Conservation (phyloP, 305 asterid species). For the Galium porrigens region DNA sequence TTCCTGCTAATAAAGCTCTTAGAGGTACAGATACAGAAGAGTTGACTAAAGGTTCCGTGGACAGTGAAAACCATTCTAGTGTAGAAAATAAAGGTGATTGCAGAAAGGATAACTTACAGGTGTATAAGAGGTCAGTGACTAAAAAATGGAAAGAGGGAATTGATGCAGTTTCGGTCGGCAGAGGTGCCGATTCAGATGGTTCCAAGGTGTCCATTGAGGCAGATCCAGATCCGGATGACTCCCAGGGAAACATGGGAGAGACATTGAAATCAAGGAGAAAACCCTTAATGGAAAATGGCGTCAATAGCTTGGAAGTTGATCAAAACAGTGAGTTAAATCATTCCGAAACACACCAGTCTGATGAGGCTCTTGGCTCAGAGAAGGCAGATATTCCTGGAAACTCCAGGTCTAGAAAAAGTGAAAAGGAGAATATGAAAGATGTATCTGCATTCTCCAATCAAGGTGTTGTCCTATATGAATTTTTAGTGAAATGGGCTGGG, state of each 20-base stretch:
- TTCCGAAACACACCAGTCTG: conserved; percentile 19
- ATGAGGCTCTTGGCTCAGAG: conserved; percentile 32
- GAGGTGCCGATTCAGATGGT: conserved; percentile 14
- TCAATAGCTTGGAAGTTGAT: conserved; percentile 17
- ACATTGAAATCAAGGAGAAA: conserved; percentile 9
- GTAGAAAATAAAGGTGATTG: conserved; percentile 24
- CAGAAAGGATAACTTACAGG: conserved; percentile 35
- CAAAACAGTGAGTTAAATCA: conserved; percentile 13
- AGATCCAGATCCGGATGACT: conserved; percentile 15
- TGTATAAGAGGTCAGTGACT: conserved; percentile 39
- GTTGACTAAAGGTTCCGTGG: conserved; percentile 27
- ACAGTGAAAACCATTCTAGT: conserved; percentile 32
- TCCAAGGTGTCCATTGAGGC: conserved; percentile 11
- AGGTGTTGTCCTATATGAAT: conserved; percentile 42
- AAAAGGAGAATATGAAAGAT: conserved; percentile 24
- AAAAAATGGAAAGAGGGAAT: conserved; percentile 37
- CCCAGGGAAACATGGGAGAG: conserved; percentile 16
- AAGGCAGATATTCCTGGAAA: conserved; percentile 24
- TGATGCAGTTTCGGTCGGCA: conserved; percentile 7
- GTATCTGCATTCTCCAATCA: conserved; percentile 26
- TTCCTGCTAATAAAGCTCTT: conserved; percentile 27
- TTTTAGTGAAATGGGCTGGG: conserved; percentile 91
- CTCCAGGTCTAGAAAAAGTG: conserved; percentile 26
- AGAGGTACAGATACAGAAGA: conserved; percentile 25
- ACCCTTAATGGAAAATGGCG: conserved; percentile 15